Base-by-base conservation (phyloP, 768 basidiomycete species). In the Tubosaeta sp. region DNA sequence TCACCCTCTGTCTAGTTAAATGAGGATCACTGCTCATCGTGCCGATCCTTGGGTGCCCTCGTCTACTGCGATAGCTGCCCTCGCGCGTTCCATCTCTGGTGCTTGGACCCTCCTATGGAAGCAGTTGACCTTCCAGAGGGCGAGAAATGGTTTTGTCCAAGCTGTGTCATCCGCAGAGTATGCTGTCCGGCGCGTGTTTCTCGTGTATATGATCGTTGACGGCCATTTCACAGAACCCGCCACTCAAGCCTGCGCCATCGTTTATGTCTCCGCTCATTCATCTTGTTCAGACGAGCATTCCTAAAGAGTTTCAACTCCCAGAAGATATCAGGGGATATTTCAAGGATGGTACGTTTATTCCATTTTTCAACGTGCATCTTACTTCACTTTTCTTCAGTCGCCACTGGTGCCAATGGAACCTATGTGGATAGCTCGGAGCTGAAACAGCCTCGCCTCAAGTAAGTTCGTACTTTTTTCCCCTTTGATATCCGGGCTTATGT, bases 11-110 rank as follows among this genome's bases (percentile, higher is more conserved):
- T 17, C 31, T 56, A 80, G 77, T 60, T 75, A 61, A 91, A 91
- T 68, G 84, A 91, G 65, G 89, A 92, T 65, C 87, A 91, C 63
- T 92, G 89, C 65, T 91, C 88, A 56, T 81, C 89, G 16, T 92
- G 89, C 67, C 84, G 85, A 61, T 90, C 86, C 25, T 63, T 76
- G 58, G 95, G 95, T 44, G 82, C 88, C 41, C 78, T 98, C 55
- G 82, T 99, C 17, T 98, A 97, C 68, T 99, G 97, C 70, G 97
- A 98, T 69, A 94, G 95, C 17, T 99, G 97, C 67, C 91, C 95
- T 33, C 76, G 88, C 57, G 92, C 94, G 7, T 99, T 97, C 70
- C 97, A 99, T 72, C 84, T 98, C 54, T 86, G 88, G 81, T 99
- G 97, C 70, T 79, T 99, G 58, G 89, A 99, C 69, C 97, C 97